Evolutionary conservation across 768 basidiomycete species (phyloP).

Genomic region (Russula vinacea): DNA sequence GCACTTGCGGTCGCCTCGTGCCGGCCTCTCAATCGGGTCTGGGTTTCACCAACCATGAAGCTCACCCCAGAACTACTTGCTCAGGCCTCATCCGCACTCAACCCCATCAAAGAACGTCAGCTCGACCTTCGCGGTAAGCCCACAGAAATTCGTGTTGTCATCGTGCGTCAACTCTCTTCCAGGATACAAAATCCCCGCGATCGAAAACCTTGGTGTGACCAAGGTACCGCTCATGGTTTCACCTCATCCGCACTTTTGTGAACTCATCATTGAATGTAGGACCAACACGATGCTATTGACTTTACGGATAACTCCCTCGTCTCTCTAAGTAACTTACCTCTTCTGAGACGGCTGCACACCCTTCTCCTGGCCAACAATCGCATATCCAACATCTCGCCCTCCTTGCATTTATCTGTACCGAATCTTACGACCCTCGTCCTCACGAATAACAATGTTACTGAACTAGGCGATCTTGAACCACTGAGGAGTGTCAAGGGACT

Average conservation of each 20-base stretch:
- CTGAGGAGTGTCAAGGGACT: constrained; percentile 72
- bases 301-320: constrained; percentile 88
- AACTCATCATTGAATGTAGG: constrained; percentile 43
- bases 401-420: constrained; percentile 77
- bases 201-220: constrained; percentile 95
- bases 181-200: constrained; percentile 90
- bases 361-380: constrained; percentile 89
- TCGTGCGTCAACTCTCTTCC: constrained; percentile 21
- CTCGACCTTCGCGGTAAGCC: constrained; percentile 82
- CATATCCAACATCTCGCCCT: constrained; percentile 76
- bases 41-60: constrained; percentile 53
- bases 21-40: not conserved
- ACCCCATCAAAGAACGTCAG: constrained; percentile 84
- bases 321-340: constrained; percentile 78
- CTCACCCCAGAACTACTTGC: constrained; percentile 91
- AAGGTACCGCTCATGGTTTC: constrained; percentile 48
- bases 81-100: constrained; percentile 73
- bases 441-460: constrained; percentile 75
- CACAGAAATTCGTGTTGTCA: constrained; percentile 2
- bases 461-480: constrained; percentile 83
- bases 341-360: constrained; percentile 78
- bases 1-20: not conserved
- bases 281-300: constrained; percentile 93
- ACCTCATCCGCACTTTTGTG: constrained; percentile 20
- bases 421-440: constrained; percentile 81